Percentiles rank a stretch among this genome's conserved stretches.
Conservation (phyloP, 2,329 filamentous ascomycete species). For the Aspergillus sp. region DNA sequence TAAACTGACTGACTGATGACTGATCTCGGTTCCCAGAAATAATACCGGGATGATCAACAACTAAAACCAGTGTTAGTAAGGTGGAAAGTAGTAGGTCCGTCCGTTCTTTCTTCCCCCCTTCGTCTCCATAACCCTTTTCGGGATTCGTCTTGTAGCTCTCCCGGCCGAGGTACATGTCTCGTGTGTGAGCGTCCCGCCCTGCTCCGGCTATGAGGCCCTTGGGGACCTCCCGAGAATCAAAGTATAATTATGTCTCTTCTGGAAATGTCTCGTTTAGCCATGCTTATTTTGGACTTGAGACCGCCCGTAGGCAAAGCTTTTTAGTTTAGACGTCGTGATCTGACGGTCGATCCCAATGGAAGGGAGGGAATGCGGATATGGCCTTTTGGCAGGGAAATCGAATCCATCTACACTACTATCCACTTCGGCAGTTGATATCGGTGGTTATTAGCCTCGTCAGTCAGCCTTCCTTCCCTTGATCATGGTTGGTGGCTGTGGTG, state of each 20-base stretch:
- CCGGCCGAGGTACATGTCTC: constrained; percentile 22
- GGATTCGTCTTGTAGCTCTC: constrained; percentile 7
- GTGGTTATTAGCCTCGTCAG: background rate
- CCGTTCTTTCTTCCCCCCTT: constrained; percentile 4
- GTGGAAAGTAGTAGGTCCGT: background rate
- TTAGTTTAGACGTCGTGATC: constrained; percentile 11
- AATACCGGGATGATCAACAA: constrained; percentile 23
- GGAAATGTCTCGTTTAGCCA: background rate
- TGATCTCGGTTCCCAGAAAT: background rate
- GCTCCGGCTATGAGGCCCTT: constrained; percentile 9
- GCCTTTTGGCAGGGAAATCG: constrained; percentile 6
- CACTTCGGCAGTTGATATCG: constrained; percentile 5
- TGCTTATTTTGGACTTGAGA: no score
- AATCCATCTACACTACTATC: background rate
- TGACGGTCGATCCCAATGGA: constrained; percentile 24
- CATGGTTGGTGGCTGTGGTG: background rate
- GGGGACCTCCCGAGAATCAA: constrained; percentile 9
- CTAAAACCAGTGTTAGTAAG: background rate
- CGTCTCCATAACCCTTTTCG: constrained; percentile 22
- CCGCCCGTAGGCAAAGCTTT: background rate
- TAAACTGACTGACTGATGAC: background rate
- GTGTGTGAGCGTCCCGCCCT: constrained; percentile 17
- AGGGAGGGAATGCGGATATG: background rate
- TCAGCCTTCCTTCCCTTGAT: background rate
- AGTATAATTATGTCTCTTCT: background rate